These are phyloP conservation scores for Murraya koenigii DNA, from an alignment of 345 rosid genomes.

Conservation along the genomic window DNA sequence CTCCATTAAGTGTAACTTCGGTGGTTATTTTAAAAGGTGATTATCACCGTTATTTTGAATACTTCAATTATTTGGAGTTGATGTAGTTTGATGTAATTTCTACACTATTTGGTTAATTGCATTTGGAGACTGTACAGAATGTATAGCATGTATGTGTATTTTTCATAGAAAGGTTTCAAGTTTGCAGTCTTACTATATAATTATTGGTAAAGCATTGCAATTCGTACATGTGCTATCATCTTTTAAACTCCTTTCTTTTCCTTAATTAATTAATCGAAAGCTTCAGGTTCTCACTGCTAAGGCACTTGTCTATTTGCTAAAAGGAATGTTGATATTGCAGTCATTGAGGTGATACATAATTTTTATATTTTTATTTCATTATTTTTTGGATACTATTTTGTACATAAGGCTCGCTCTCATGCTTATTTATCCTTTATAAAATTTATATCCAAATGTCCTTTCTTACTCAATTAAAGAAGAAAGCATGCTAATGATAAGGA, in stretches of 20 bases:
- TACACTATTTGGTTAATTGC: too few species aligned
- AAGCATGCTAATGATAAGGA: conserved; percentile 35
- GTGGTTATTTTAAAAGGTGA: too few species aligned
- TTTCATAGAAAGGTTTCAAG: background rate
- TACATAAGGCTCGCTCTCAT: background rate
- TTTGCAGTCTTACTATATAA: background rate
- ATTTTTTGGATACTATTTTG: background rate
- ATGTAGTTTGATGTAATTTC: too few species aligned
- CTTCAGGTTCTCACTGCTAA: conserved; percentile 77
- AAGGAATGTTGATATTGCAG: conserved; percentile 68
- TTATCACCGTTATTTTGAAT: too few species aligned
- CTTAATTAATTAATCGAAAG: background rate
- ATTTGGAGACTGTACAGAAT: background rate
- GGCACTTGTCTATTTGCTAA: conserved; percentile 64
- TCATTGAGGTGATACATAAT: conserved; percentile 59
- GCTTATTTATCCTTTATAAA: background rate
- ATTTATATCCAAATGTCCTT: background rate
- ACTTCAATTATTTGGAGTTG: too few species aligned
- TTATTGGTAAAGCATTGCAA: background rate
- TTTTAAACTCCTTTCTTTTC: background rate
- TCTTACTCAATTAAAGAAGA: background rate
- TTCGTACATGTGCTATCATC: background rate
- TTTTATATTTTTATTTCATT: background rate
- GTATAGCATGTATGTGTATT: background rate
- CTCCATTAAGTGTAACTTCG: too few species aligned